These are phyloP conservation scores for Anastatica hierochuntica DNA, from an alignment of 345 rosid species.

Conservation along the genomic window DNA sequence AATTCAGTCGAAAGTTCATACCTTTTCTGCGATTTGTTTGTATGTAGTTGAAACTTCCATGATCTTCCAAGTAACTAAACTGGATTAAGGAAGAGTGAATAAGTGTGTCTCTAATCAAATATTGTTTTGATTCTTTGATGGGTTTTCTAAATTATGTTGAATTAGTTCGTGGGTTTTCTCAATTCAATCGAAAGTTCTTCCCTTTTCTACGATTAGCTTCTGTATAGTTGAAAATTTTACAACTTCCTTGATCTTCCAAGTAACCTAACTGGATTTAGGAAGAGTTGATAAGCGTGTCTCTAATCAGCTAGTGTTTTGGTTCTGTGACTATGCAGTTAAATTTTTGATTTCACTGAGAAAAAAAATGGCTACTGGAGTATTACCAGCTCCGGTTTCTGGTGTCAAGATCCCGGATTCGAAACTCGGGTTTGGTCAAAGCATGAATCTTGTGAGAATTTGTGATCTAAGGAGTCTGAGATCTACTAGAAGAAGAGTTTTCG, in stretches of 20 bases:
- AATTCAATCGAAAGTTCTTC: not conserved
- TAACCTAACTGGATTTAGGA: not conserved
- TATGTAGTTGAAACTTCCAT: not conserved
- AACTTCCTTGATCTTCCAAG: not conserved
- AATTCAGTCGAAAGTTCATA: no score
- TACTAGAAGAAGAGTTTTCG: conserved; percentile 34
- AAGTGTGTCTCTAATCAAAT: not conserved
- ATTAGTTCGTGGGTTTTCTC: not conserved
- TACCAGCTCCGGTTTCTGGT: conserved; percentile 59
- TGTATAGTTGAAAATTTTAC: no score
- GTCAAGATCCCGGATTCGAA: conserved; percentile 46
- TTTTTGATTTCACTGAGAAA: conserved; percentile 4
- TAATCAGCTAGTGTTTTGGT: not conserved
- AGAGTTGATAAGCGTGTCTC: no score
- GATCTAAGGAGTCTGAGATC: conserved; percentile 46
- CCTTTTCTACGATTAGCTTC: no score
- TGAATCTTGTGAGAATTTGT: conserved; percentile 57
- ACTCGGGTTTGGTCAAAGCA: conserved; percentile 47
- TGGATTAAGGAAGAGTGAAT: not conserved
- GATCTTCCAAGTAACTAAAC: not conserved
- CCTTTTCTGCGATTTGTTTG: no score
- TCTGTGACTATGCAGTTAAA: conserved; percentile 19
- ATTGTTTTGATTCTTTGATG: conserved; percentile 1
- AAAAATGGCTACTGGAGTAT: conserved; percentile 62
- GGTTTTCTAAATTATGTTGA: not conserved